A percentile compares a stretch with the other conserved stretches of the same genome.
Evolutionary conservation across 1,284 basidiomycete species (phyloP).

Genomic region (Marasmius oreades): DNA sequence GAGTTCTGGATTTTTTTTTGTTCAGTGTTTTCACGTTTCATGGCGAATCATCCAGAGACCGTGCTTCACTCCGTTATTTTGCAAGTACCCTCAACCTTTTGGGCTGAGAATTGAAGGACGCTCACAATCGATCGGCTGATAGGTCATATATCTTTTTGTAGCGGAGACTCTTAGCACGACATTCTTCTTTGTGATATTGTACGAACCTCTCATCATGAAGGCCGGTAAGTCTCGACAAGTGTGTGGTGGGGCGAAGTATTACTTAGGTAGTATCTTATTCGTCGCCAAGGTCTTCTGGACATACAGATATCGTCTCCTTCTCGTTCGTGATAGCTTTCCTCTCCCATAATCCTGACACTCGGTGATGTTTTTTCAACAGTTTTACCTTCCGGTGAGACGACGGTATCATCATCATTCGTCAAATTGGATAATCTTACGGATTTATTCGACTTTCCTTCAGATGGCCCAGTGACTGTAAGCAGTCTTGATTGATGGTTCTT

Average conservation of each 20-base stretch:
- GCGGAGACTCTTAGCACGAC: slow-evolving; percentile 27
- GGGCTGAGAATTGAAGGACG: background rate
- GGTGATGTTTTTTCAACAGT: background rate
- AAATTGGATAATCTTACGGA: background rate
- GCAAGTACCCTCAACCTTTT: background rate
- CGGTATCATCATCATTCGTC: background rate
- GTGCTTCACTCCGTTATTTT: background rate
- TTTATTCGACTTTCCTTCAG: slow-evolving; percentile 7
- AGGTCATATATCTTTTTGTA: slow-evolving; percentile 28
- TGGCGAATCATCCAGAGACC: background rate
- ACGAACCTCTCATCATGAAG: slow-evolving; percentile 29
- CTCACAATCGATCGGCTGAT: background rate
- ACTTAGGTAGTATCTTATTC: background rate
- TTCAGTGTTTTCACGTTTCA: background rate
- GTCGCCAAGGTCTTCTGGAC: slow-evolving; percentile 1
- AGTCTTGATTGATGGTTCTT: background rate
- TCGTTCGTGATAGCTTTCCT: background rate
- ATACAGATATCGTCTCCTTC: slow-evolving; percentile 8
- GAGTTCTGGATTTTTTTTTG: background rate
- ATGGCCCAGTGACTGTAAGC: slow-evolving; percentile 24
- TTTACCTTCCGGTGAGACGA: slow-evolving; percentile 19
- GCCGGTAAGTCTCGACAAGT: slow-evolving; percentile 24
- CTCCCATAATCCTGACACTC: background rate
- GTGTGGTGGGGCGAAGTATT: background rate
- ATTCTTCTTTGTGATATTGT: slow-evolving; percentile 29